Evolutionary conservation across 108 stramenopile genomes (phyloP).

Genomic region (Cyclostephanos invisitatus): DNA sequence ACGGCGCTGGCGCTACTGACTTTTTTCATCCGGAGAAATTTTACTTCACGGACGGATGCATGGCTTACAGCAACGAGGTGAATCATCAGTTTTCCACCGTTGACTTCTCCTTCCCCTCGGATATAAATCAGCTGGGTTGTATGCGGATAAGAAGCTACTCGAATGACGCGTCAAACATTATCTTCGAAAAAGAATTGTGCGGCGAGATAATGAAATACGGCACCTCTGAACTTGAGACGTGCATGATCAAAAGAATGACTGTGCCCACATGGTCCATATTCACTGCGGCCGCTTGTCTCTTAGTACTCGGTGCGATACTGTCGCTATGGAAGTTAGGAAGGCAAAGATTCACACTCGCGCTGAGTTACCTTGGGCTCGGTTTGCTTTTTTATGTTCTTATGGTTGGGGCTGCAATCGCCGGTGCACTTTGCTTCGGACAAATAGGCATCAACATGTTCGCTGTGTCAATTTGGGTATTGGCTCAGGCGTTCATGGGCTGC

Average conservation of each 20-base stretch:
- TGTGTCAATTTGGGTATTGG: conserved; percentile 24
- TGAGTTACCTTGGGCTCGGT: conserved; percentile 35
- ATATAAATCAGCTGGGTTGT: conserved; percentile 28
- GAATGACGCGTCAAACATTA: conserved; percentile 26
- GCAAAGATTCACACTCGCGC: conserved; percentile 14
- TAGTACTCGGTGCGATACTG: conserved; percentile 19
- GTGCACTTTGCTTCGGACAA: conserved; percentile 34
- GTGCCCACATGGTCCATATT: conserved; percentile 22
- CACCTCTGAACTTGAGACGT: conserved; percentile 30
- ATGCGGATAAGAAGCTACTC: conserved; percentile 43
- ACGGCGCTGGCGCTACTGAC: conserved; percentile 41
- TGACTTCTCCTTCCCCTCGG: conserved; percentile 34
- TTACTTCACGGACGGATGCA: conserved; percentile 54
- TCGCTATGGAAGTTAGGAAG: conserved; percentile 30
- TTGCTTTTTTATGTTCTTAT: conserved; percentile 26
- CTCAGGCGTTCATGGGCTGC: conserved; percentile 26
- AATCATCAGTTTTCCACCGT: conserved; percentile 62
- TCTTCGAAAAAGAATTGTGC: conserved; percentile 43
- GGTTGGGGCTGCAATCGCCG: conserved; percentile 22
- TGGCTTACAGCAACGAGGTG: conserved; percentile 42
- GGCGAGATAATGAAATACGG: conserved; percentile 42
- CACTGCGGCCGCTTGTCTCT: conserved; percentile 10
- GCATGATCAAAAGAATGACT: conserved; percentile 16
- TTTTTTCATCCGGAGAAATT: conserved; percentile 26
- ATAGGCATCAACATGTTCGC: conserved; percentile 30